phyloP scores from a whole-genome alignment of 208 protist genomes.

The Polymyxa betae region DNA sequence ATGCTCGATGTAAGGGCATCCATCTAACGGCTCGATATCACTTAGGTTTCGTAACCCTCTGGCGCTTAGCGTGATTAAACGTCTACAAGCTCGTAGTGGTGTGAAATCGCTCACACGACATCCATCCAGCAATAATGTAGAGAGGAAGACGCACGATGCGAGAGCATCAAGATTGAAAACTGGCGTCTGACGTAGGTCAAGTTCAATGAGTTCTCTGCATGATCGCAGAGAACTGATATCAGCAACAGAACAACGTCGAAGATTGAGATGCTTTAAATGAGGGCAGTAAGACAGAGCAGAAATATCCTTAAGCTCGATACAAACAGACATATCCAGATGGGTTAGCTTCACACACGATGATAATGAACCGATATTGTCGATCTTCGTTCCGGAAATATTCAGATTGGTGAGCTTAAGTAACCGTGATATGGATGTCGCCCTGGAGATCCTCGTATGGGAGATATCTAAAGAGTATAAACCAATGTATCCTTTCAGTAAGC shows the following conservation, averaged over 20 bases:
- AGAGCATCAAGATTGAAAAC: neutral
- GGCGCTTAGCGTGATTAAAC: neutral
- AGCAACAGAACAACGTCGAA: neutral
- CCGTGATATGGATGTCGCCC: neutral
- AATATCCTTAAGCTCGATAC: neutral
- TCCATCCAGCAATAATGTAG: neutral
- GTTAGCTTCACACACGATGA: neutral
- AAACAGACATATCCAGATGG: neutral
- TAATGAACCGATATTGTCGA: neutral
- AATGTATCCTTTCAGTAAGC: neutral
- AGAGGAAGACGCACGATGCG: neutral
- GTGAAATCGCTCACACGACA: neutral
- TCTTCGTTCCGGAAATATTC: neutral
- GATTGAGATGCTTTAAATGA: neutral
- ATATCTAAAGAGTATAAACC: neutral
- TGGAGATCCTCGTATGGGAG: neutral
- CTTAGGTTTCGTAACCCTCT: neutral
- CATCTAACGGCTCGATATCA: neutral
- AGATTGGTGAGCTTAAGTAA: neutral
- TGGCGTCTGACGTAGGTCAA: neutral
- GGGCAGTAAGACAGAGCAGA: neutral
- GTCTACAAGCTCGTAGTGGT: neutral
- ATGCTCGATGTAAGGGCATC: neutral
- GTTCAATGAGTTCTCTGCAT: neutral
- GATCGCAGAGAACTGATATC: neutral